phyloP scores from a whole-genome alignment of 2,329 filamentous ascomycete species.

The Penicillium decumbens region DNA sequence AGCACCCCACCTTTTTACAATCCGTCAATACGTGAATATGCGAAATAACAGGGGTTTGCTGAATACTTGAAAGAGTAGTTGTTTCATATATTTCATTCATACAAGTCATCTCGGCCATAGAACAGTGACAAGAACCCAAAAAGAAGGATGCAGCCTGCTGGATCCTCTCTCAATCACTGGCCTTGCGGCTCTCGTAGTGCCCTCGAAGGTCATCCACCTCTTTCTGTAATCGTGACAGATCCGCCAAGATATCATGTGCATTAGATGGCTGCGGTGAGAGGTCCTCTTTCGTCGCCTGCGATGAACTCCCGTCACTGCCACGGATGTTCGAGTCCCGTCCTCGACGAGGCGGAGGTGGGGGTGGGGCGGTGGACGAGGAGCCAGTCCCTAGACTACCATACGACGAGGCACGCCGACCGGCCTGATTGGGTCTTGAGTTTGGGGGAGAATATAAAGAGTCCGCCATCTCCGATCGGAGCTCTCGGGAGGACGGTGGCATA shows the following conservation, averaged over 20 bases:
- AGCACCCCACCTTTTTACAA: not conserved
- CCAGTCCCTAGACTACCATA: constrained; percentile 20
- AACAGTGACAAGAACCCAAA: not conserved
- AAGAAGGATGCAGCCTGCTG: constrained; percentile 13
- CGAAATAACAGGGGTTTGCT: too few species aligned
- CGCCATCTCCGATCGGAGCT: constrained; percentile 5
- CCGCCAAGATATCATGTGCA: constrained; percentile 62
- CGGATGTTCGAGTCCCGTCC: constrained; percentile 42
- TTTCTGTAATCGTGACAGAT: constrained; percentile 65
- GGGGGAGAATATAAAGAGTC: constrained; percentile 13
- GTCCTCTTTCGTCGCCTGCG: constrained; percentile 20
- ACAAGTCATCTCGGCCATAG: constrained; percentile 10
- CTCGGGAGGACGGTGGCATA: constrained; percentile 19
- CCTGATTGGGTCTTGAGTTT: constrained; percentile 17
- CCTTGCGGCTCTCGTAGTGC: constrained; percentile 35
- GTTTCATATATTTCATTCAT: constrained; percentile 17
- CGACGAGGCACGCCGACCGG: constrained; percentile 29
- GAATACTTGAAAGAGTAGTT: not conserved
- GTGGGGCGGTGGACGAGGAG: constrained; percentile 35
- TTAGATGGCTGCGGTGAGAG: constrained; percentile 38
- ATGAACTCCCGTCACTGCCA: constrained; percentile 29
- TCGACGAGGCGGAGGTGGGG: constrained; percentile 47
- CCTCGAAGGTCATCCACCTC: constrained; percentile 63
- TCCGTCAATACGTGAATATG: too few species aligned
- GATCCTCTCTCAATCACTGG: constrained; percentile 20